Evolutionary conservation across 768 basidiomycete genomes (phyloP).

Genomic region (Mycena amicta): DNA sequence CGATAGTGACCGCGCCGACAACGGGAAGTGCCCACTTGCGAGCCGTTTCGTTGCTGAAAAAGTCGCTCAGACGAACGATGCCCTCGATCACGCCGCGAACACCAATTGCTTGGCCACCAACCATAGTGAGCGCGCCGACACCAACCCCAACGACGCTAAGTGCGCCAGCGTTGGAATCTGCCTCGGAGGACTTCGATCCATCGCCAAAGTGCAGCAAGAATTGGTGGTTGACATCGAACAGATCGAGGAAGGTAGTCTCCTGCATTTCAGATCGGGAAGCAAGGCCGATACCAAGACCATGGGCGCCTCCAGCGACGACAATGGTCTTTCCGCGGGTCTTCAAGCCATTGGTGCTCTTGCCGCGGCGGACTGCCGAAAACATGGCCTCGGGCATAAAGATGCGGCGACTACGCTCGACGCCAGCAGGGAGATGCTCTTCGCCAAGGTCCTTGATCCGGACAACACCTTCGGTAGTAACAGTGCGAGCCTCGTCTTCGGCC

Average conservation of each 20-base stretch:
- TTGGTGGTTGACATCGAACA: slow-evolving; percentile 85
- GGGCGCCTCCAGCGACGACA: slow-evolving; percentile 74
- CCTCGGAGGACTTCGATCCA: slow-evolving; percentile 34
- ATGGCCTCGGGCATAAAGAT: slow-evolving; percentile 98
- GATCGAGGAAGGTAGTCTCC: slow-evolving; percentile 79
- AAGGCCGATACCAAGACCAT: slow-evolving; percentile 83
- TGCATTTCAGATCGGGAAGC: slow-evolving; percentile 76
- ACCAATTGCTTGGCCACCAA: slow-evolving; percentile 82
- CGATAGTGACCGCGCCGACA: slow-evolving; percentile 74
- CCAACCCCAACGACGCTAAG: slow-evolving; percentile 76
- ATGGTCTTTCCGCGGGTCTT: slow-evolving; percentile 46
- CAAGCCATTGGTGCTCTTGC: slow-evolving; percentile 37
- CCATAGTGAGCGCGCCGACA: slow-evolving; percentile 86
- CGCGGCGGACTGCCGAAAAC: slow-evolving; percentile 68
- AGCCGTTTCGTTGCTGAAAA: slow-evolving; percentile 77
- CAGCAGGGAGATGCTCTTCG: slow-evolving; percentile 75
- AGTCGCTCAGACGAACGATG: slow-evolving; percentile 69
- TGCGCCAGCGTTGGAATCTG: slow-evolving; percentile 53
- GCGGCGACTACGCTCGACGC: slow-evolving; percentile 77
- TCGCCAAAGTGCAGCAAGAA: slow-evolving; percentile 73
- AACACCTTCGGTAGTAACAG: slow-evolving; percentile 66
- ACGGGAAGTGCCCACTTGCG: slow-evolving; percentile 89
- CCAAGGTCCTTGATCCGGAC: slow-evolving; percentile 67
- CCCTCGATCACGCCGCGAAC: slow-evolving; percentile 78
- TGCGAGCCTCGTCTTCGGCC: slow-evolving; percentile 83